These are phyloP conservation scores for Fusarium nanum DNA, from an alignment of 2,329 filamentous ascomycete species.

Conservation along the genomic window DNA sequence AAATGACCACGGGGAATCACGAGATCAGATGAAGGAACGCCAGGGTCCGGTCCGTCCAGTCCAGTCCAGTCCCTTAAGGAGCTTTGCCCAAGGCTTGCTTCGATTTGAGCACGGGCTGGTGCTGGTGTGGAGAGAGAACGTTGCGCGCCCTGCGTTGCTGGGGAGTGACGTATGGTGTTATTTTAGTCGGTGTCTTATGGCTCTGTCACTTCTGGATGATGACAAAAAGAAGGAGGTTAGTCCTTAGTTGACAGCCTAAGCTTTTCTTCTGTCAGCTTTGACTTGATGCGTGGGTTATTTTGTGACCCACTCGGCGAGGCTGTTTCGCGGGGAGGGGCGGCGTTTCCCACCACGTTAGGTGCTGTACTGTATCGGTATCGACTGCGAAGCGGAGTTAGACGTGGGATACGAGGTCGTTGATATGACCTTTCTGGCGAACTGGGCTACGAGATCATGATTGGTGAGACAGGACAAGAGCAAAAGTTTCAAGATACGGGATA, in stretches of 20 bases:
- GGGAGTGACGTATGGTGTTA: slow-evolving; percentile 45
- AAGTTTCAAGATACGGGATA: slow-evolving; percentile 12
- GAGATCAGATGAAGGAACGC: slow-evolving; percentile 36
- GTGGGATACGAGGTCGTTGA: slow-evolving; percentile 11
- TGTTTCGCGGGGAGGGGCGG: slow-evolving; percentile 39
- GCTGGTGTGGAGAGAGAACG: slow-evolving; percentile 28
- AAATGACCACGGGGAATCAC: slow-evolving; percentile 38
- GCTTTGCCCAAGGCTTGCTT: slow-evolving; percentile 22
- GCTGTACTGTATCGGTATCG: not conserved
- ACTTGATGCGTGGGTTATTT: not conserved
- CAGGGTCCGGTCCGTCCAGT: slow-evolving; percentile 17
- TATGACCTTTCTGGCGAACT: slow-evolving; percentile 22
- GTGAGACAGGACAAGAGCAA: slow-evolving; percentile 4
- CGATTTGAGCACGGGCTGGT: slow-evolving; percentile 28
- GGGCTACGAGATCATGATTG: slow-evolving; percentile 32
- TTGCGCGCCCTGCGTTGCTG: slow-evolving; percentile 35
- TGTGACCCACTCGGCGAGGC: slow-evolving; percentile 32
- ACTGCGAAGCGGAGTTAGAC: not conserved
- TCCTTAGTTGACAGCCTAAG: not conserved
- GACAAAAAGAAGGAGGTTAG: not conserved
- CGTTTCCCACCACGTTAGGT: not conserved
- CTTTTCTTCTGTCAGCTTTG: not conserved
- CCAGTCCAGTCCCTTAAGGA: slow-evolving; percentile 15
- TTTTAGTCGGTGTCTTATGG: slow-evolving; percentile 29
- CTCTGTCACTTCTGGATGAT: not conserved